These are phyloP conservation scores for Aspergillus sp. DNA, from an alignment of 2,329 filamentous ascomycete species.

Conservation along the genomic window DNA sequence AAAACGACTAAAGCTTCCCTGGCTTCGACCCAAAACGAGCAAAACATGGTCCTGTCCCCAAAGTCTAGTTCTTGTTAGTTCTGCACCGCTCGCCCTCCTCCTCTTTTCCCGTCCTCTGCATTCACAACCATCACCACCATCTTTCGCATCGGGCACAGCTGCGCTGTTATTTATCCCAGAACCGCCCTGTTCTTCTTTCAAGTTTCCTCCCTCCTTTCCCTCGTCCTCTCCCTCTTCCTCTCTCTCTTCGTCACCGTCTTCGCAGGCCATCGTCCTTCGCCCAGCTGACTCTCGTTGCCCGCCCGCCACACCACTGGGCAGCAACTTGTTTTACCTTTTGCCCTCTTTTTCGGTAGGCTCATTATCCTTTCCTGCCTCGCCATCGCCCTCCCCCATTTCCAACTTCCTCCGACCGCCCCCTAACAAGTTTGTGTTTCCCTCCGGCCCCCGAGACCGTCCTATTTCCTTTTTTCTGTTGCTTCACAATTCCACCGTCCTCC, in stretches of 20 bases:
- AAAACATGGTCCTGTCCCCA: background rate
- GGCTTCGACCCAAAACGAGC: conserved; percentile 2
- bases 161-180: conserved; percentile 6
- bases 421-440: conserved; percentile 6
- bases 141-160: conserved; percentile 8
- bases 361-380: background rate
- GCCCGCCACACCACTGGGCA: conserved; percentile 6
- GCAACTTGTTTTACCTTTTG: background rate
- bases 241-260: conserved; percentile 25
- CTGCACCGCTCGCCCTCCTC: background rate
- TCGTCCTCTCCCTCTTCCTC: background rate
- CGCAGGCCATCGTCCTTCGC: conserved; percentile 7
- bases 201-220: background rate
- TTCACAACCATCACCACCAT: background rate
- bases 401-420: conserved; percentile 20
- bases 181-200: conserved; percentile 10
- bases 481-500: conserved; percentile 1
- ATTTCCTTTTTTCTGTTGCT: background rate
- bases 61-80: conserved; percentile 15
- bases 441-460: background rate
- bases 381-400: conserved; percentile 17
- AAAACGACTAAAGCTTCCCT: conserved; percentile 8
- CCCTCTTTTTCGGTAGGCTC: conserved; percentile 2
- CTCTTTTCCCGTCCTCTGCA: background rate
- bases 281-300: background rate